Evolutionary conservation across 257 asterid genomes (phyloP), one percentile per base, ranked within the genome.

Genomic region (Rhazya stricta): DNA sequence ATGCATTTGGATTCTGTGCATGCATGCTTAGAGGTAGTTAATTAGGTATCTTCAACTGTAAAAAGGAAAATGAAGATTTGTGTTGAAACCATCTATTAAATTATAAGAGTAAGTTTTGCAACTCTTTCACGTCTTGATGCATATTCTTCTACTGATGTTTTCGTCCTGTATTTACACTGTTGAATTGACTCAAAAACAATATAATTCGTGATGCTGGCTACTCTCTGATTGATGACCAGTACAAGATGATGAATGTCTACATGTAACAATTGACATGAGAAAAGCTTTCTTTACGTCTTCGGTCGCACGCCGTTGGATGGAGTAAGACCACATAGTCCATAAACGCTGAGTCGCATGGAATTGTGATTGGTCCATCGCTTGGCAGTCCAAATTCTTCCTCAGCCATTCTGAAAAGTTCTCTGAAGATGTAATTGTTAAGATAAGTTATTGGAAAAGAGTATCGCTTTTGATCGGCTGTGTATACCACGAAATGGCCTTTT

Each of bases 401-500:
- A n/a, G 77, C 43, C 58, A 75, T 76, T 29, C 45, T 53, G 45
- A 76, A 48, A 53, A 76, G 84, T 46, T 81, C 62, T 51, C 62
- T 46, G 75, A 77, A 72, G 9, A 60, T 46, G 3, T 69, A 6
- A 19, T 43, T 76, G 18, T 76, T 48, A 29, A 80, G 84, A 77
- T 41, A 69, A 16, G 36, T 34, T 10, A 54, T 57, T 7, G 79
- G 68, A n/a, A 53, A n/a, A 6, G 32, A 48, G 46, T 45, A 77
- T 9, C 72, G 63, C 30, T 50, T 62, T 61, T 30, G 21, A 60
- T 62, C 72, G 11, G 53, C 36, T 11, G 81, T 72, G 71, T 80
- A 72, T 34, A 73, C 72, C 16, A 74, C 78, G 66, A 80, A 76
- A 67, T 72, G 81, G 43, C 84, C 73, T 32, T 73, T 73, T 42